Evolutionary conservation across 163 green algal species (phyloP), one percentile per base, ranked within the genome.

Genomic region (Chlamydomonas reinhardtii): DNA sequence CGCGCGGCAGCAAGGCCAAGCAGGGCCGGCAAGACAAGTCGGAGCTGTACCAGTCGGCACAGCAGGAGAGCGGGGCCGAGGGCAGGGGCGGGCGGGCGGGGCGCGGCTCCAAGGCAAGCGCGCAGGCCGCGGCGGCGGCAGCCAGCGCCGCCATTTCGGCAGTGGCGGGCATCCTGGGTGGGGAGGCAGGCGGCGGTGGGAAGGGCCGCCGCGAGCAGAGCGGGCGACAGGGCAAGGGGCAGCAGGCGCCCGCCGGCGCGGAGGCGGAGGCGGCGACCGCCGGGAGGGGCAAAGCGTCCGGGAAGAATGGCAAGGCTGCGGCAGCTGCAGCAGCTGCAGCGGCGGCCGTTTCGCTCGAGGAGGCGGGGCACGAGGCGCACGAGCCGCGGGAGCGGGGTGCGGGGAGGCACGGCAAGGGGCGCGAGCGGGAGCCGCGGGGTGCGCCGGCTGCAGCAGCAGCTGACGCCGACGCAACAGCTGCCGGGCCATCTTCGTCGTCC

Each of bases 1-100:
- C n/a, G 32, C 74, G 83, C 24, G 64, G 35, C 59, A 73, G 19
- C 52, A 88, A 82, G 64, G 73, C 71, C 2, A 74, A 65, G 61
- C 82, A 82, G 62, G 69, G 65, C 73, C 75, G 74, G 52, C 68
- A 77, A 32, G 68, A 85, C 17, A 37, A 74, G 20, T 25, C 31
- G 9, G 74, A 64, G 15, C 54, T 82, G 82, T 65, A 74, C 14
- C 19, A 66, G 73, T 11, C 73, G 20, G 73, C 73, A 25, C 73
- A 54, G 22, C 20, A 64, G 62, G 62, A 74, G 19, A 37, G 25
- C 24, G n/a, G 34, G 11, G 43, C 8, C 32, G 64, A 19, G 27
- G 69, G 74, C 32, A 52, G 19, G 56, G 11, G 27, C 9, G 43
- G 39, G 34, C 43, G 68, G n/a, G 31, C 32, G 11, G n/a, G 75